phyloP scores from a whole-genome alignment of 2,329 filamentous ascomycete species.

The Ophiostoma piceae region DNA sequence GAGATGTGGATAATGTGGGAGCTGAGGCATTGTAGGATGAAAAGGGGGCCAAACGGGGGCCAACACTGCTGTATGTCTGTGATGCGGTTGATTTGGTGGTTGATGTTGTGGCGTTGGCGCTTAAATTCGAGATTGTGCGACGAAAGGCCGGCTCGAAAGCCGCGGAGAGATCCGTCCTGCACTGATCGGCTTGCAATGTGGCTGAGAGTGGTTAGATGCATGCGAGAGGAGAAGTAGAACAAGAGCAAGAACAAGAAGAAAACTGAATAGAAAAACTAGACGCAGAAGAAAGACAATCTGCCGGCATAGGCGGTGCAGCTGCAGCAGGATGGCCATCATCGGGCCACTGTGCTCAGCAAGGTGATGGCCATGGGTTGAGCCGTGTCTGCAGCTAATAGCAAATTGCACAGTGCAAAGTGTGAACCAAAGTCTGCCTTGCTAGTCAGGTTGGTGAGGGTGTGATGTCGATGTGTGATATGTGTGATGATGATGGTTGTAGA shows the following conservation, averaged over 20 bases:
- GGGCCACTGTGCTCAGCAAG: neutral
- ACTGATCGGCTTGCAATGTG: too few relatives aligned
- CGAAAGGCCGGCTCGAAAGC: neutral
- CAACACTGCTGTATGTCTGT: neutral
- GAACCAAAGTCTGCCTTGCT: neutral
- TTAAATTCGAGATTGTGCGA: neutral
- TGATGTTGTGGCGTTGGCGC: neutral
- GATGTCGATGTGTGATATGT: neutral
- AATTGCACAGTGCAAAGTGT: neutral
- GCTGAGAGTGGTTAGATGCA: too few relatives aligned
- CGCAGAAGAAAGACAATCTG: neutral
- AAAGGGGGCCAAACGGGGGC: slow-evolving; percentile 13
- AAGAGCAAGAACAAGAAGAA: neutral
- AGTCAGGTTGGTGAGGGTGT: neutral
- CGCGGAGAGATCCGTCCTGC: neutral
- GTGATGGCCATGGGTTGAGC: neutral
- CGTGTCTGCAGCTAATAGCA: neutral
- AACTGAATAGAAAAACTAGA: neutral
- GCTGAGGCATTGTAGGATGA: neutral
- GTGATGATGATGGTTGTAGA: neutral
- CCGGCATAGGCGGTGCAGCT: neutral
- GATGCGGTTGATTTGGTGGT: neutral
- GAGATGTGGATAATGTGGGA: neutral
- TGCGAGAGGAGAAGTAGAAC: neutral
- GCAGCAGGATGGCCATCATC: neutral